These are phyloP conservation scores for Pleurotus platypus DNA, from an alignment of 768 basidiomycete species.

Conservation along the genomic window DNA sequence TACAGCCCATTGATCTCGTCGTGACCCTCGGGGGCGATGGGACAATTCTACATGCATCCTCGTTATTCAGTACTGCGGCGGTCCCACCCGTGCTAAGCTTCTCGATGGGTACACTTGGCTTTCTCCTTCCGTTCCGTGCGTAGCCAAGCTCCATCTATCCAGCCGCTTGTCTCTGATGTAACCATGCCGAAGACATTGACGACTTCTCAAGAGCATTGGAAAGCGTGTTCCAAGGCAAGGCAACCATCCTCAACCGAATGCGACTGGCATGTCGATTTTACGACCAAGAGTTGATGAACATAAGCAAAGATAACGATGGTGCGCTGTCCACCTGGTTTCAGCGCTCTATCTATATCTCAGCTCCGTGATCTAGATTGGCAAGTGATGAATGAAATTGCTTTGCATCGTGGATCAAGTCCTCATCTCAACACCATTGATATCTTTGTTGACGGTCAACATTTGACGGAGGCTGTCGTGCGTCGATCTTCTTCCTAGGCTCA, in stretches of 20 bases:
- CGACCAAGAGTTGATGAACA: slow-evolving; percentile 53
- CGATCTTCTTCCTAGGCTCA: slow-evolving; percentile 1
- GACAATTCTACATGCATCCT: slow-evolving; percentile 90
- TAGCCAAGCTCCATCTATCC: slow-evolving; percentile 9
- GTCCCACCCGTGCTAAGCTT: slow-evolving; percentile 92
- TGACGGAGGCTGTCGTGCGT: slow-evolving; percentile 93
- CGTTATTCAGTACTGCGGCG: slow-evolving; percentile 84
- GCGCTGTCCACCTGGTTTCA: slow-evolving; percentile 12
- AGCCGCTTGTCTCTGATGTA: not conserved
- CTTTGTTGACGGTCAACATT: slow-evolving; percentile 89
- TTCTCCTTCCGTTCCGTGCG: slow-evolving; percentile 91
- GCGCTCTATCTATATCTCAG: not conserved
- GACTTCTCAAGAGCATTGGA: slow-evolving; percentile 79
- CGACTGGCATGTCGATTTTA: slow-evolving; percentile 80
- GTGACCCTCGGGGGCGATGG: slow-evolving; percentile 94
- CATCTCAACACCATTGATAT: slow-evolving; percentile 93
- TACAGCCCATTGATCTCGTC: slow-evolving; percentile 76
- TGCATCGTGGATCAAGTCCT: slow-evolving; percentile 89
- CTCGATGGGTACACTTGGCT: slow-evolving; percentile 91
- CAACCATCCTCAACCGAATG: slow-evolving; percentile 86
- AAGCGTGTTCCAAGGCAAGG: slow-evolving; percentile 75
- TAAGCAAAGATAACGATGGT: slow-evolving; percentile 61
- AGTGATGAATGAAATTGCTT: slow-evolving; percentile 94
- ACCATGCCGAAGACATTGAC: slow-evolving; percentile 66
- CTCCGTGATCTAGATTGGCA: slow-evolving; percentile 65